Base-by-base conservation (phyloP, 495 filamentous ascomycete species). In the Lichina pygmaea region DNA sequence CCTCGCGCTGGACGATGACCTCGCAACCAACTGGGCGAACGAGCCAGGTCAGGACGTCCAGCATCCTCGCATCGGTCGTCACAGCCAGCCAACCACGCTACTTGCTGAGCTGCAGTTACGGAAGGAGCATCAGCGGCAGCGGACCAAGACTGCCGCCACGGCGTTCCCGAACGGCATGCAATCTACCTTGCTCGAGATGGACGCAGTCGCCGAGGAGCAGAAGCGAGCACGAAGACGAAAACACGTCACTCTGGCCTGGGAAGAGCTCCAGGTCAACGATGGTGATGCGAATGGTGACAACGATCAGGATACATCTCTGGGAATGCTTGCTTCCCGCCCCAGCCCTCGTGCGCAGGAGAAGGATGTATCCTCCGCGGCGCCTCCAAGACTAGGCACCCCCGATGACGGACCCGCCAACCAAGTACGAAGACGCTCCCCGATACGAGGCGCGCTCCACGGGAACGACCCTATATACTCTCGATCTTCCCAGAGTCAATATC, bases 61-160 rank as follows among this genome's bases (percentile, higher is more conserved):
- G 31, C 55, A 53, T 34, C 45, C 61, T 0, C 83, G 68, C 45
- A 62, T 72, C 39, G 81, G 78, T 0, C 36, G 13, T 6, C 13
- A 39, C 36, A 15, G 36, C 36, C 68, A 73, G 15, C 89, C 89
- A 6, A 92, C 80, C 4, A 97, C 89, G 0, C 67, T 97, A 0
- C 70, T 97, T 16, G 91, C 91, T 3, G 89, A 97, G 55, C 64
- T 97, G 13, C 80, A 93, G 57, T 62, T 89, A 42, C 74, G 89
- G 31, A 95, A 95, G 55, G 72, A 76, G 36, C 78, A 86, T 50
- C 73, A 83, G 51, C 78, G 81, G 57, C 65, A 70, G 42, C 72
- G 89, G 41, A 83, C 69, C 36, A 72, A 76, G 9, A 80, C 78
- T 3, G 69, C 72, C 6, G 63, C 72, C 30, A 72, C 66, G 34